These are phyloP conservation scores for Glomus cerebriforme DNA, from an alignment of 192 early-diverging fungal species.

Conservation along the genomic window DNA sequence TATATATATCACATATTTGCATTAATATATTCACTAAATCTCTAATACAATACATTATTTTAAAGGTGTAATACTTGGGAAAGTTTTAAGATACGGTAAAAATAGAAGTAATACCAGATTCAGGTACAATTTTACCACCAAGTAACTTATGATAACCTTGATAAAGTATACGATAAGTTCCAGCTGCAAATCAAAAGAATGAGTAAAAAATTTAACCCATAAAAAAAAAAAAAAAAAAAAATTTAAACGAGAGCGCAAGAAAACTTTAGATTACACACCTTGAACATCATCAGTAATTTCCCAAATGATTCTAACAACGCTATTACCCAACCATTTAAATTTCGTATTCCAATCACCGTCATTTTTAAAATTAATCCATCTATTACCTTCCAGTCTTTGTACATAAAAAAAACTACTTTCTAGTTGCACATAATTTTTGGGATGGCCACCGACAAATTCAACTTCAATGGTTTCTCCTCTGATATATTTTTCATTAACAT, in stretches of 20 bases:
- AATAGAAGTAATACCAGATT: background rate
- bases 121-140: background rate
- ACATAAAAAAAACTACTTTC: slow-evolving; percentile 36
- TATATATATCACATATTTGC: no score
- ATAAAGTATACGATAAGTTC: background rate
- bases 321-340: slow-evolving; percentile 6
- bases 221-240: no score
- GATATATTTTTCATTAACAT: slow-evolving; percentile 4
- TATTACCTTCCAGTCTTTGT: slow-evolving; percentile 3
- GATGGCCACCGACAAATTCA: slow-evolving; percentile 39
- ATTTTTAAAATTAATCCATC: slow-evolving; percentile 33
- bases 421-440: slow-evolving; percentile 32
- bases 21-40: no score
- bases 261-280: background rate
- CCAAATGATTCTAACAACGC: background rate
- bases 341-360: slow-evolving; percentile 40
- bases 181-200: background rate
- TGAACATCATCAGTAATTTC: background rate
- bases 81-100: background rate
- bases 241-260: no score
- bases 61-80: no score
- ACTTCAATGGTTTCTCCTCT: background rate
- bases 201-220: no score
- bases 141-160: background rate
- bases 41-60: no score